Percentiles rank a stretch among this genome's conserved stretches.
These are phyloP conservation scores for Cucurbita pepo DNA, from an alignment of 306 rosid genomes.

Conservation along the genomic window DNA sequence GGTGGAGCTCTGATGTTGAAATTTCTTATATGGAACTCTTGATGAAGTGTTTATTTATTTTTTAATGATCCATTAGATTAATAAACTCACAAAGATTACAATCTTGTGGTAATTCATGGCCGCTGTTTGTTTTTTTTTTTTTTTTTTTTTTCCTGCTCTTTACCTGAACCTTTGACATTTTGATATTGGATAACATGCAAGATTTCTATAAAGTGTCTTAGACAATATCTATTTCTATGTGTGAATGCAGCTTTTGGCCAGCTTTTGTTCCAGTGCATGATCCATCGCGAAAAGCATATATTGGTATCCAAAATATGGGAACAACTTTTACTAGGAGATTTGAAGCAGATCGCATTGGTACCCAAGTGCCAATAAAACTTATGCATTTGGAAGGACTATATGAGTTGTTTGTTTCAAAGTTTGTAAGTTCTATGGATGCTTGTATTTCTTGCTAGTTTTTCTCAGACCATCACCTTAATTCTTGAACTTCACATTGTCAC, in stretches of 20 bases:
- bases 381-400: constrained; percentile 95
- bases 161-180: not conserved
- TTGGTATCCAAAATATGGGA: constrained; percentile 96
- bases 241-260: constrained; percentile 69
- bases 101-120: not conserved
- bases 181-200: constrained; percentile 1
- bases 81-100: not conserved
- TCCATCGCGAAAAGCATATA: constrained; percentile 86
- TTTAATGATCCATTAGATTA: not conserved
- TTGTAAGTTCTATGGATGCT: constrained; percentile 44
- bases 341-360: constrained; percentile 78
- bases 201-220: not conserved
- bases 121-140: not conserved
- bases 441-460: not conserved
- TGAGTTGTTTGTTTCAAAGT: constrained; percentile 80
- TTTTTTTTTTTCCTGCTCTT: not conserved
- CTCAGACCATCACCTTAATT: not conserved
- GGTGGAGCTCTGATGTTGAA: constrained; percentile 22
- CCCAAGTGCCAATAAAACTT: constrained; percentile 77
- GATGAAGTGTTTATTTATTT: constrained; percentile 1
- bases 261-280: constrained; percentile 94
- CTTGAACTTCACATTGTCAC: not conserved
- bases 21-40: not conserved
- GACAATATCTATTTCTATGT: constrained; percentile 8
- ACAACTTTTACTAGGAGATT: constrained; percentile 93